These are phyloP conservation scores for Parathielavia appendiculata DNA, from an alignment of 495 filamentous ascomycete species.

Conservation along the genomic window DNA sequence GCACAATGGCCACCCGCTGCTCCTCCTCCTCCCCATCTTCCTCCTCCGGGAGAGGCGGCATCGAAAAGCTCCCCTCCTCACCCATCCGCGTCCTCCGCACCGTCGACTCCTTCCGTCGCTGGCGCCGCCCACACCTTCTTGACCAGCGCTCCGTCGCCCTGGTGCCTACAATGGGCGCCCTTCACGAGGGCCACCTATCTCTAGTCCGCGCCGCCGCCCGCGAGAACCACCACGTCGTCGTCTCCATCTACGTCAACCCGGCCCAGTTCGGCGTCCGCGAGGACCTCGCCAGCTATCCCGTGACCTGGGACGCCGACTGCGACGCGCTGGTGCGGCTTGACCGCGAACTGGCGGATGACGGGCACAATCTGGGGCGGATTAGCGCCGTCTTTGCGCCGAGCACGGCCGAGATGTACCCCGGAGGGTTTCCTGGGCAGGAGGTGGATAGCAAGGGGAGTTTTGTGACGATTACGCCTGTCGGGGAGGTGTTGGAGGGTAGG, in stretches of 20 bases:
- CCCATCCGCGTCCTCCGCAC: constrained; percentile 70
- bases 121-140: constrained; percentile 62
- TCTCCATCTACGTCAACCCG: constrained; percentile 91
- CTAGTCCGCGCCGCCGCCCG: constrained; percentile 79
- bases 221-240: constrained; percentile 79
- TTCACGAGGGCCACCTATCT: constrained; percentile 85
- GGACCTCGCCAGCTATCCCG: constrained; percentile 80
- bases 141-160: constrained; percentile 72
- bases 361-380: constrained; percentile 58
- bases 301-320: constrained; percentile 79
- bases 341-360: constrained; percentile 58
- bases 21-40: constrained; percentile 5
- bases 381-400: constrained; percentile 81
- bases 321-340: constrained; percentile 62
- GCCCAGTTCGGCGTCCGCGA: constrained; percentile 92
- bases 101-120: constrained; percentile 62
- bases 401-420: constrained; percentile 81
- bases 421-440: constrained; percentile 74
- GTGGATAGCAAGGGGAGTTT: constrained; percentile 76
- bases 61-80: constrained; percentile 46
- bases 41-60: neutral
- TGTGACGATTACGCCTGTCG: constrained; percentile 84
- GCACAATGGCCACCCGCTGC: constrained; percentile 33
- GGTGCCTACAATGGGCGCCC: constrained; percentile 94
- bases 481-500: constrained; percentile 72